phyloP scores from a whole-genome alignment of 208 protist genomes.

The Tritrichomonas musculus region DNA sequence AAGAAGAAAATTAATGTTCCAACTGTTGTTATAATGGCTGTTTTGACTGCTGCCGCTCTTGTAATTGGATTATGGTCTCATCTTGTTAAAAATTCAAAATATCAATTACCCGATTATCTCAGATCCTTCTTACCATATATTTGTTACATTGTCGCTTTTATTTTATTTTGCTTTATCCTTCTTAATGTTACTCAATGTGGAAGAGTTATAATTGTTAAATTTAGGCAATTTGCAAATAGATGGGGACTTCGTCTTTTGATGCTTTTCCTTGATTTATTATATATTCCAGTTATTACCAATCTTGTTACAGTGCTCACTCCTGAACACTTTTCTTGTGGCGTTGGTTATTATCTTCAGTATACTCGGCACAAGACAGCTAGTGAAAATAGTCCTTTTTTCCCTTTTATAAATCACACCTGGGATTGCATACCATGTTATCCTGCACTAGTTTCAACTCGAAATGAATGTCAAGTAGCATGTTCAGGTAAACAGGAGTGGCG shows the following conservation, averaged over 20 bases:
- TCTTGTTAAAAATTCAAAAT: not conserved
- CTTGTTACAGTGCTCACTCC: not conserved
- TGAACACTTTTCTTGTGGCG: not conserved
- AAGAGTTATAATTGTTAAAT: not conserved
- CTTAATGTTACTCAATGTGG: not conserved
- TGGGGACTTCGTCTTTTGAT: not conserved
- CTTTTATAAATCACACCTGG: not conserved
- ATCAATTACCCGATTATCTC: not conserved
- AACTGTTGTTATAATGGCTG: too few species aligned
- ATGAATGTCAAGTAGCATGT: not conserved
- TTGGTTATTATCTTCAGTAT: not conserved
- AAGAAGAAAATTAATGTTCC: too few species aligned
- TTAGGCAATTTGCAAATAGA: not conserved
- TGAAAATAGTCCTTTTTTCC: not conserved
- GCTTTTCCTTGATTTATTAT: not conserved
- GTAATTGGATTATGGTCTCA: not conserved
- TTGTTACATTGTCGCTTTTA: not conserved
- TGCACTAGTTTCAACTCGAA: not conserved
- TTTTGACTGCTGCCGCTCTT: too few species aligned
- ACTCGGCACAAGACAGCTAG: not conserved
- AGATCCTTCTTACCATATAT: not conserved
- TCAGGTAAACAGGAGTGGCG: not conserved
- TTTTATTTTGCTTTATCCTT: not conserved
- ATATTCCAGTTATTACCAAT: not conserved
- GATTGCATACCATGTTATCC: not conserved